These are phyloP conservation scores for Bauhinia variegata DNA, from an alignment of 306 rosid genomes.

Conservation along the genomic window DNA sequence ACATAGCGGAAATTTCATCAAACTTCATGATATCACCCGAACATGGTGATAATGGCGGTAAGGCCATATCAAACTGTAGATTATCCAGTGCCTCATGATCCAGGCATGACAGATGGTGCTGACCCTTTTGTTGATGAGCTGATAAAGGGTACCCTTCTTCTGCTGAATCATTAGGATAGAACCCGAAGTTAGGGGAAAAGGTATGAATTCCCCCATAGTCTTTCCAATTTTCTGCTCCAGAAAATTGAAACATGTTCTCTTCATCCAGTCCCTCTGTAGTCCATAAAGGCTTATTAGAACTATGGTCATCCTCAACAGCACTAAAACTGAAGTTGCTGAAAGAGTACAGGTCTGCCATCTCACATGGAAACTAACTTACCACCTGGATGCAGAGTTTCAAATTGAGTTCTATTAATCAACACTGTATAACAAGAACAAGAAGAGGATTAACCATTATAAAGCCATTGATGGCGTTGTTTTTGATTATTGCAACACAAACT, in stretches of 20 bases:
- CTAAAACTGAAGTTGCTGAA: slow-evolving; percentile 28
- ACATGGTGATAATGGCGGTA: slow-evolving; percentile 42
- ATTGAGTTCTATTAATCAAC: background rate
- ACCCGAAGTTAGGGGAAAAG: slow-evolving; percentile 32
- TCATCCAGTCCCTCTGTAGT: slow-evolving; percentile 18
- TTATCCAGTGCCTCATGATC: slow-evolving; percentile 45
- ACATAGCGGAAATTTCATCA: slow-evolving; percentile 27
- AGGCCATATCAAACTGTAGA: slow-evolving; percentile 41
- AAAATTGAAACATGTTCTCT: slow-evolving; percentile 26
- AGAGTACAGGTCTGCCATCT: slow-evolving; percentile 44
- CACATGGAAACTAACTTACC: slow-evolving; percentile 15
- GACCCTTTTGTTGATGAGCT: slow-evolving; percentile 39
- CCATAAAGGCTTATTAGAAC: slow-evolving; percentile 26
- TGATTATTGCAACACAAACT: background rate
- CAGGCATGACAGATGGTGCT: slow-evolving; percentile 33
- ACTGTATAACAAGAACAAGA: slow-evolving; percentile 14
- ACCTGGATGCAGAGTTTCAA: slow-evolving; percentile 6
- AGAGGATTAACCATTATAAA: background rate
- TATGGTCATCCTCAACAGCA: slow-evolving; percentile 36
- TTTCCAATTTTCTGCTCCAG: slow-evolving; percentile 29
- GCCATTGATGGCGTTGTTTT: background rate
- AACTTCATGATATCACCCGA: slow-evolving; percentile 28
- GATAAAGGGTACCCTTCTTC: slow-evolving; percentile 27
- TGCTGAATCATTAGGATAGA: slow-evolving; percentile 30
- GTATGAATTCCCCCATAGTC: slow-evolving; percentile 35